Conservation (phyloP, 1,139 yeast species). For the Zygosaccharomyces pseudobailii region DNA sequence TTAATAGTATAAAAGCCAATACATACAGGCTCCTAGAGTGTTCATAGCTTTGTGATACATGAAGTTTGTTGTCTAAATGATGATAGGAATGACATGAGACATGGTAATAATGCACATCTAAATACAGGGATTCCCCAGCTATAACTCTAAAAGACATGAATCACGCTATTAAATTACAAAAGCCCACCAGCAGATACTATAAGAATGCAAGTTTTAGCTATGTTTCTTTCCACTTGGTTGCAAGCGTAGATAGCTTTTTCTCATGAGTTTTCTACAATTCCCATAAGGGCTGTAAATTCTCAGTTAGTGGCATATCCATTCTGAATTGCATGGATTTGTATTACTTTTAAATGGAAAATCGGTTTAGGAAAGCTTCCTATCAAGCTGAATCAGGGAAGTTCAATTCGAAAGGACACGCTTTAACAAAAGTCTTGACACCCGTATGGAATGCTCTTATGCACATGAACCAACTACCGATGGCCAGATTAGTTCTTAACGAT, state of each 20-base stretch:
- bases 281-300: conserved; percentile 51
- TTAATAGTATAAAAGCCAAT: neutral
- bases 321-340: conserved; percentile 47
- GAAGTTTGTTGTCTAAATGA: neutral
- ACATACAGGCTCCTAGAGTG: neutral
- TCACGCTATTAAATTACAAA: neutral
- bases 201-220: conserved; percentile 53
- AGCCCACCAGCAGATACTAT: conserved; percentile 18
- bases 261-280: conserved; percentile 51
- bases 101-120: neutral
- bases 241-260: conserved; percentile 58
- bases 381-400: conserved; percentile 53
- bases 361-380: conserved; percentile 13
- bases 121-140: neutral
- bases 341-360: conserved; percentile 40
- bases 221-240: conserved; percentile 53
- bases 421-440: conserved; percentile 39
- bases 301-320: conserved; percentile 59
- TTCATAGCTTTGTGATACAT: neutral
- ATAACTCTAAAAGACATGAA: neutral
- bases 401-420: conserved; percentile 60
- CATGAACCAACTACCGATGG: conserved; percentile 57
- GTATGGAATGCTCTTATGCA: conserved; percentile 47
- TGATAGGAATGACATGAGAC: neutral
- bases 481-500: conserved; percentile 64